These are phyloP conservation scores for Lichtheimia ornata DNA, from an alignment of 371 early-diverging fungal species.

Conservation along the genomic window DNA sequence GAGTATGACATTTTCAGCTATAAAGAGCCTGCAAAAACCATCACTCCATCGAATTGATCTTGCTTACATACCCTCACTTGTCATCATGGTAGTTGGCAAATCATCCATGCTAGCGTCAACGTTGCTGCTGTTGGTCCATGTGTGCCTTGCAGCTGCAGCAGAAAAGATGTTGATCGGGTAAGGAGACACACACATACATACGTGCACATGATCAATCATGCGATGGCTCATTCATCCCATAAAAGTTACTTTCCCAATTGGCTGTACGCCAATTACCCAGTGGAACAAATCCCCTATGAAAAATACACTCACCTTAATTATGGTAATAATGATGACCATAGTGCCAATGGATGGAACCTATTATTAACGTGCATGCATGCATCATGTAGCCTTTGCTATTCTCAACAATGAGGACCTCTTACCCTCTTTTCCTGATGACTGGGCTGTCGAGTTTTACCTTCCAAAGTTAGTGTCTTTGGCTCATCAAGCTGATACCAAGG, in stretches of 20 bases:
- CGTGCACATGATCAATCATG: too few species aligned
- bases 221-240: slow-evolving; percentile 15
- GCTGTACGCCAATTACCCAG: slow-evolving; percentile 54
- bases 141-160: slow-evolving; percentile 20
- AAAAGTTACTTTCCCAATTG: slow-evolving; percentile 63
- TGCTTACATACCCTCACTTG: too few species aligned
- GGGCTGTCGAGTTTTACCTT: slow-evolving; percentile 39
- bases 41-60: too few species aligned
- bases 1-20: too few species aligned
- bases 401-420: slow-evolving; percentile 29
- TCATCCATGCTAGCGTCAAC: slow-evolving; percentile 20
- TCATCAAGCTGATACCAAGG: slow-evolving; percentile 61
- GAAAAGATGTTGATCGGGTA: slow-evolving; percentile 41
- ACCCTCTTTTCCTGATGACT: slow-evolving; percentile 54
- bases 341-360: too few species aligned
- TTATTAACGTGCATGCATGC: neutral
- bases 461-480: slow-evolving; percentile 51
- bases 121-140: slow-evolving; percentile 14
- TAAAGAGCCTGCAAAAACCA: too few species aligned
- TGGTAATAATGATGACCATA: slow-evolving; percentile 27
- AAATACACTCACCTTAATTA: slow-evolving; percentile 70
- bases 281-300: slow-evolving; percentile 41
- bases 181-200: neutral
- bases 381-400: slow-evolving; percentile 39
- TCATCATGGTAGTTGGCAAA: neutral